phyloP scores from a whole-genome alignment of 148 eudicot species.

The Pharnaceum exiguum region DNA sequence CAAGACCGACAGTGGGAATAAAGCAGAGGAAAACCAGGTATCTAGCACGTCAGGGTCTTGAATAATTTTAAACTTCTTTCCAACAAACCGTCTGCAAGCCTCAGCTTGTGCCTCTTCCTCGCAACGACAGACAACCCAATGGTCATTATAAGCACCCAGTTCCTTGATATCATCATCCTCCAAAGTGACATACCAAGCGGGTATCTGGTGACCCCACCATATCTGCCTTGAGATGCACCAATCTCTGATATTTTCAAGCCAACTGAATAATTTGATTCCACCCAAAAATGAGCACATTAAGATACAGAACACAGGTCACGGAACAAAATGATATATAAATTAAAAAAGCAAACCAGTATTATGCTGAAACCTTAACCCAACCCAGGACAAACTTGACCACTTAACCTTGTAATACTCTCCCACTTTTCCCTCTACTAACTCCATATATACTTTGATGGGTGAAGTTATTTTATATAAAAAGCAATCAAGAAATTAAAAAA shows the following conservation, averaged over 20 bases:
- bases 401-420: too few relatives aligned
- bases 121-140: conserved; percentile 98
- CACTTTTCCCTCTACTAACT: too few relatives aligned
- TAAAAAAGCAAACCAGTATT: too few relatives aligned
- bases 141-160: too few relatives aligned
- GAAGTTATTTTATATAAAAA: too few relatives aligned
- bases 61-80: conserved; percentile 69
- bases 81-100: conserved; percentile 85
- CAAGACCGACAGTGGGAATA: conserved; percentile 98
- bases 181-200: conserved; percentile 93
- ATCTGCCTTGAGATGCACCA: conserved; percentile 98
- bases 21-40: conserved; percentile 90
- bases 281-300: conserved; percentile 23
- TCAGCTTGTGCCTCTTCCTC: conserved; percentile 73
- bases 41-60: conserved; percentile 99
- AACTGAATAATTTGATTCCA: too few relatives aligned
- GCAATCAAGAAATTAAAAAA: too few relatives aligned
- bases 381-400: too few relatives aligned
- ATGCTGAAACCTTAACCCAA: too few relatives aligned
- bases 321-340: not conserved
- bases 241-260: conserved; percentile 95
- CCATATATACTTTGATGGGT: too few relatives aligned
- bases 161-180: conserved; percentile 90
- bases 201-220: conserved; percentile 99
- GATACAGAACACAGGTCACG: conserved; percentile 4